Base-by-base conservation (phyloP, 345 rosid species). In the Nasturtium officinale region DNA sequence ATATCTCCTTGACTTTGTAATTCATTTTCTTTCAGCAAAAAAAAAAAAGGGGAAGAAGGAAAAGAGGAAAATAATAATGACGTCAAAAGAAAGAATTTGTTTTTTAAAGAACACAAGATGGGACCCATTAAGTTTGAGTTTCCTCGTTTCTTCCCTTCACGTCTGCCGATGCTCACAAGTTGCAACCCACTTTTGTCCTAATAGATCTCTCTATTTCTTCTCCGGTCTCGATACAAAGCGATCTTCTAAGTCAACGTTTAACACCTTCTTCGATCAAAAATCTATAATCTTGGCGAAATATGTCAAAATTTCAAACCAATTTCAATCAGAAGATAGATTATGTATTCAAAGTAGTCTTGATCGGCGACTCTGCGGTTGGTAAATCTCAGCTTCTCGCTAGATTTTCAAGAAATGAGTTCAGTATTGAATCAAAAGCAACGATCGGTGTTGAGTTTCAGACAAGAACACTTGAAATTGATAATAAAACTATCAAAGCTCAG, bases 351-450 rank as follows among this genome's bases (percentile, higher is more conserved):
- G 69, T 86, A 45, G 92, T 87, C 13, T 65, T 87, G 71, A 84
- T 84, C 50, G 92, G 90, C 6, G 92, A 87, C 80, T 87, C 92
- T 2, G 85, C 92, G 7, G 92, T 87, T 17, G 90, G 92, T 1
- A 88, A 87, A 75, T 86, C 92, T 45, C 92, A 88, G 82, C 90
- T 88, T 7, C 74, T 87, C 29, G 87, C 92, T 62, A 85, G 92
- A 3, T 87, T 87, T 63, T 75, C 90, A 0, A 82, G 90, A 17
- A 81, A 86, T 72, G 87, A 86, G 65, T 87, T 87, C 81, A 84
- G 64, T 62, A 53, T 87, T 3, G 90, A 86, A 55, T 85, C 92
- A 3, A 87, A 87, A 68, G 85, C 92, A 15, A 87, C 92, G 56
- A 84, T 87, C 74, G 92, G 92, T 29, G 92, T 87, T 20, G 89